Base-by-base conservation (phyloP, 257 asterid species). In the Penstemon newberryi region DNA sequence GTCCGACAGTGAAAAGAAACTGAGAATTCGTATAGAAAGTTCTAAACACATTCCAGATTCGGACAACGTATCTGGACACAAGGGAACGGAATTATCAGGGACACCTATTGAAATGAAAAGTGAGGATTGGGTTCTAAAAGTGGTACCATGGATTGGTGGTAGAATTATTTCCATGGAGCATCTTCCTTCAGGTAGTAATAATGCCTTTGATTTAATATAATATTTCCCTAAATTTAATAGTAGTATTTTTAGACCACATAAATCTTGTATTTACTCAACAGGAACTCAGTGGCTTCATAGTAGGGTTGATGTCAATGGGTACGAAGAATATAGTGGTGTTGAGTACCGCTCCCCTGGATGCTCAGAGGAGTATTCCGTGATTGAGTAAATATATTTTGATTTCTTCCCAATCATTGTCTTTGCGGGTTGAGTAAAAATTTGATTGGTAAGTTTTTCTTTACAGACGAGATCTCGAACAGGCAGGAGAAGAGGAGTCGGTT, bases 271-370 rank as follows among this genome's bases (percentile, higher is more conserved):
- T 0, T 15, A 15, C 18, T 15, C 18, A 15, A 73, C 81, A 93
- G 97, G 95, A 79, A 89, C 87, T 68, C 99, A 91, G 77, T 94
- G 99, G 99, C 97, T 94, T 79, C 97, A 91, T 58, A 84, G 97
- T 65, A 86, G 95, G 67, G 85, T 90, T 46, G 99, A 90, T 68
- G 70, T 86, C n/a, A 70, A 78, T 46, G 99, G 97, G 15, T 94
- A 94, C 60, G 99, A 94, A 79, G 99, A 94, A 69, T 94, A 94
- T 77, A 87, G 96, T 75, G 89, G 97, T 43, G 46, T 78, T 51
- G 99, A 94, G 69, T 80, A 85, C 73, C 87, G 93, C 49, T 89
- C 99, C 25, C 92, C 97, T 79, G 99, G 99, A 45, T 90, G 96
- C 75, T 72, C 86, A 0, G 99, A 94, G 87, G 96, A 87, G 76